Percentiles rank a stretch among this genome's conserved stretches.
Evolutionary conservation across 202 grass and related monocot genomes (phyloP).

Genomic region (Panicum hallii): DNA sequence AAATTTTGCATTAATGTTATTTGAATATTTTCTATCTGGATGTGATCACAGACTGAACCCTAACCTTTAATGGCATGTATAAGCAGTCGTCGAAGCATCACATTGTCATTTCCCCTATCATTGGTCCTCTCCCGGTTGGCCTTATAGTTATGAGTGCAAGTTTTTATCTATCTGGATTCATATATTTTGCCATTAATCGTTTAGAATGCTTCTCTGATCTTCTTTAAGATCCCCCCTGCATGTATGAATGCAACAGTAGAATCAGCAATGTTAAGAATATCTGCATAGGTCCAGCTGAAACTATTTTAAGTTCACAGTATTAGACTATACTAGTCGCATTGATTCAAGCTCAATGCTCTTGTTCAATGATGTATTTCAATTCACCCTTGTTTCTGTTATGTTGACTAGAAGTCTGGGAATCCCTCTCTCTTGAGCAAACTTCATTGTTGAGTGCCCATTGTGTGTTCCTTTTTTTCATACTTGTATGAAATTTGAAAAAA

Average conservation of each 20-base stretch:
- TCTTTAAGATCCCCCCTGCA: not conserved
- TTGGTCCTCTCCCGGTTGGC: too few species aligned
- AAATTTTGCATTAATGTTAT: not conserved
- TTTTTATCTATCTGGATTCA: too few species aligned
- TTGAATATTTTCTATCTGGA: too few species aligned
- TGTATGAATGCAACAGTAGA: not conserved
- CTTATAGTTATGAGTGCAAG: too few species aligned
- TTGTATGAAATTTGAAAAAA: not conserved
- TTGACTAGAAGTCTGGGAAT: not conserved
- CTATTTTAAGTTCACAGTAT: not conserved
- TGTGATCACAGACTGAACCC: too few species aligned
- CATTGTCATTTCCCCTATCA: too few species aligned
- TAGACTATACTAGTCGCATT: not conserved
- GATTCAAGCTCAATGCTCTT: not conserved
- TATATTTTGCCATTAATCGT: not conserved
- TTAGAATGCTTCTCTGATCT: not conserved
- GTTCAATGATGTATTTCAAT: not conserved
- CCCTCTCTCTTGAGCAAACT: conserved; percentile 12
- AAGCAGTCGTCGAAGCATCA: too few species aligned
- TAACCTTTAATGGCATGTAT: too few species aligned
- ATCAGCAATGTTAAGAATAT: not conserved
- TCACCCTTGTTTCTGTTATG: not conserved
- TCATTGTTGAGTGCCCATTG: not conserved
- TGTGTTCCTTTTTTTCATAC: not conserved
- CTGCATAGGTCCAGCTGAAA: not conserved